Conservation (phyloP, 106 monocot species). For the Phalaenopsis equestris region DNA sequence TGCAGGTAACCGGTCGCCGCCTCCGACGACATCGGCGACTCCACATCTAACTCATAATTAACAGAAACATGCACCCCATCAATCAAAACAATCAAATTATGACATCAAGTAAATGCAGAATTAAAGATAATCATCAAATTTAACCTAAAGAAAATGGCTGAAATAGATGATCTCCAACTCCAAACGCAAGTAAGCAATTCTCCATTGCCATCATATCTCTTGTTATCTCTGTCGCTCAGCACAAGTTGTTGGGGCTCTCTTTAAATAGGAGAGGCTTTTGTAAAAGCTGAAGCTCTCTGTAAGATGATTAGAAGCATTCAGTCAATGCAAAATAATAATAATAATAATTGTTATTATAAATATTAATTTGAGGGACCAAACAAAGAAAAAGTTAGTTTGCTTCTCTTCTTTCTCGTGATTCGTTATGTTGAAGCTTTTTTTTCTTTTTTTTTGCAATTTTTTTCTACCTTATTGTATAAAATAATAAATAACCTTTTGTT, state of each 20-base stretch:
- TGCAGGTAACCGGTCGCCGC: conserved; percentile 37
- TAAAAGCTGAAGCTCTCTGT: not conserved
- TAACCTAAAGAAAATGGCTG: not conserved
- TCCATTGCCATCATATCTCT: conserved; percentile 22
- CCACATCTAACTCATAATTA: not conserved
- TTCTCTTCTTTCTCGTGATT: conserved; percentile 42
- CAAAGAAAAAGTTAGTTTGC: conserved; percentile 1
- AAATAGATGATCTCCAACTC: conserved; percentile 3
- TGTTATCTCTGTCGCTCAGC: not conserved
- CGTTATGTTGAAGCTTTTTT: conserved; percentile 10
- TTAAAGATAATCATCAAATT: no score
- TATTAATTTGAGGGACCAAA: not conserved
- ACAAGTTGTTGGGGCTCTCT: not conserved
- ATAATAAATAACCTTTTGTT: not conserved
- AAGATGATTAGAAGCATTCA: conserved; percentile 13
- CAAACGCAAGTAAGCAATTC: conserved; percentile 17
- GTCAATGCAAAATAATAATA: not conserved
- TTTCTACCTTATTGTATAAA: not conserved
- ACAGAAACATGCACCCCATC: not conserved
- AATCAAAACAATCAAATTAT: not conserved
- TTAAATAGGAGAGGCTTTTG: conserved; percentile 17
- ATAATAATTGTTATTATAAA: no score
- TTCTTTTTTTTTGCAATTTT: not conserved
- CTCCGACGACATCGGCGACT: conserved; percentile 12
- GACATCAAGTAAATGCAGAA: not conserved